Base-by-base conservation (phyloP, 2,329 filamentous ascomycete species). In the Verticillium nonalfalfae region DNA sequence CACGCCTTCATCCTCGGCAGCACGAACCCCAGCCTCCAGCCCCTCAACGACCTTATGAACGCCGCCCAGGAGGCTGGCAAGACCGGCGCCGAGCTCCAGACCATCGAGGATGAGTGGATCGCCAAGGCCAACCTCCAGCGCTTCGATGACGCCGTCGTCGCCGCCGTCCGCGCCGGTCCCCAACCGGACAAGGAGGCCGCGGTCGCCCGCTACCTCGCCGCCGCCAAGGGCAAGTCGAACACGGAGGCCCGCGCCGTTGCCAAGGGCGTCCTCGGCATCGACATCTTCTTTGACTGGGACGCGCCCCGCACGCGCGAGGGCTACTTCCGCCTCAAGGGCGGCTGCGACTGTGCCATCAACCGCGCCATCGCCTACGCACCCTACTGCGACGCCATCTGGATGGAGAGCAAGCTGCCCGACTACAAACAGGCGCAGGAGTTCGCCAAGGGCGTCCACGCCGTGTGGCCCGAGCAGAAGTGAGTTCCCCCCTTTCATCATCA, bases 381-480 rank as follows among this genome's bases (percentile, higher is more conserved):
- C 2, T 97, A 96, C 79, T 90, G 90, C 65, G 94, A 98, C 72
- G 87, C 96, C 74, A 96, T 99, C 77, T 99, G 95, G 95, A 99
- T 99, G 95, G 95, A 99, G 85, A 94, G 90, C 80, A 97, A 97
- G 80, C 82, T 97, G 67, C 95, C 95, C 56, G 94, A 98, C 75
- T 98, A 83, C 75, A 83, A 83, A 58, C 95, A 98, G 80, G 95
- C 95, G 31, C 86, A 92, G 80, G 90, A 97, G 73, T 99, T 99
- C 69, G 93, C 95, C 36, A 84, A 90, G 54, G 94, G 95, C 58
- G 94, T 99, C 50, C 95, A 98, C 77, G 90, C 92, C 61, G 91
- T 93, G 10, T 97, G 90, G 87, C 95, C 95, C 0, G 90, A 99
- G 79, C 91, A 97, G 77, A 99, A 99, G 90, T 94, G 77, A 77